Percentiles rank a stretch among this genome's conserved stretches.
Conservation (phyloP, 2,329 filamentous ascomycete genomes). For the Colletotrichum lindemuthianum region DNA sequence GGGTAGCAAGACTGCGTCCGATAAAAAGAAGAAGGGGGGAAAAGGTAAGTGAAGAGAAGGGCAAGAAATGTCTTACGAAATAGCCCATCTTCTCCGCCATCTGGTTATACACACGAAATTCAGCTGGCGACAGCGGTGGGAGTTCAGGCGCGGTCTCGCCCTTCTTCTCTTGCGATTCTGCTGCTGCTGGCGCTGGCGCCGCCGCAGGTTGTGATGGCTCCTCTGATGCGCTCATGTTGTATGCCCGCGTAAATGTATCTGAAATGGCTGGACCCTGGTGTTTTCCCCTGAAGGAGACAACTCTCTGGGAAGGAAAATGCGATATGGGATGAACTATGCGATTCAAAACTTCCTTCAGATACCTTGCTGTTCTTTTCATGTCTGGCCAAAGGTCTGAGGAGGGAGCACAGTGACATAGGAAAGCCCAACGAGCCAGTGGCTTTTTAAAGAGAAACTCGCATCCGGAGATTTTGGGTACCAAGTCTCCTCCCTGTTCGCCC, state of each 20-base stretch:
- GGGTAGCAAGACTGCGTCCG: neutral
- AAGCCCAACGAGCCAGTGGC: too few relatives aligned
- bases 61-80: constrained; percentile 63
- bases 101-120: constrained; percentile 78
- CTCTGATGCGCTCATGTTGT: constrained; percentile 25
- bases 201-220: constrained; percentile 5
- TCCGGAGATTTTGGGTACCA: neutral
- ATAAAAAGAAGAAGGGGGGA: neutral
- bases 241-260: neutral
- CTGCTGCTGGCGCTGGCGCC: neutral
- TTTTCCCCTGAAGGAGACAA: too few relatives aligned
- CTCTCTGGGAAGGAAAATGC: neutral
- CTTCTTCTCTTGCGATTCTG: neutral
- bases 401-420: too few relatives aligned
- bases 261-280: neutral
- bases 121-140: constrained; percentile 71
- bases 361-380: constrained; percentile 2
- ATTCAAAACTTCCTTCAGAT: neutral
- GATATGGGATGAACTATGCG: constrained; percentile 9
- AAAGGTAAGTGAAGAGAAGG: neutral
- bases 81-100: constrained; percentile 79
- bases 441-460: too few relatives aligned
- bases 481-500: constrained; percentile 11
- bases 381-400: neutral
- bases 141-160: constrained; percentile 43